Conservation (phyloP, 208 protist genomes). For the Trypanosomatidae sp. region DNA sequence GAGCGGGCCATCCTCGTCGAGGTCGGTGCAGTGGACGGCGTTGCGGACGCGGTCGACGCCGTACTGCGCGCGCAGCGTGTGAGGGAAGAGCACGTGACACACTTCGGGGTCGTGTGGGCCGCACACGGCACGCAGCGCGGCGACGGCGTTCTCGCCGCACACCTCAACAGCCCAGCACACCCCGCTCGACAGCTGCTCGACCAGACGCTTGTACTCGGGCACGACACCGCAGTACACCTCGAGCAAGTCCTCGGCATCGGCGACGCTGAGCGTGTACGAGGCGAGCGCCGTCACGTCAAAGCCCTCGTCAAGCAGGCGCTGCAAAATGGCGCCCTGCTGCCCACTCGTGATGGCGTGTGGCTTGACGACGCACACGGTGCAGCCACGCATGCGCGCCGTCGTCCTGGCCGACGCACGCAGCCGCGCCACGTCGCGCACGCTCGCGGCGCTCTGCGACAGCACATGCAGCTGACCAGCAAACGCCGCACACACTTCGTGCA, state of each 20-base stretch:
- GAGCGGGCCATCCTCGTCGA: constrained; percentile 91
- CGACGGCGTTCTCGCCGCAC: constrained; percentile 73
- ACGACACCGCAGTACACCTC: constrained; percentile 95
- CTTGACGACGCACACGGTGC: constrained; percentile 91
- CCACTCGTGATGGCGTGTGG: constrained; percentile 89
- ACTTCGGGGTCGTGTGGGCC: constrained; percentile 87
- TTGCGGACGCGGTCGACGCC: constrained; percentile 82
- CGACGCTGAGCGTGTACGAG: constrained; percentile 77
- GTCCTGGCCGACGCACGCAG: constrained; percentile 45
- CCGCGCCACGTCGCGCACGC: too few species aligned
- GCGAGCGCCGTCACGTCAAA: constrained; percentile 89
- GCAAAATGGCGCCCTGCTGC: constrained; percentile 81
- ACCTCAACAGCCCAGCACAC: constrained; percentile 85
- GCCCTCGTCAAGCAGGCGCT: constrained; percentile 81
- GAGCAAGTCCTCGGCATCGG: constrained; percentile 92
- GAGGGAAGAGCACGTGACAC: constrained; percentile 82
- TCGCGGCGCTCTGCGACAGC: too few species aligned
- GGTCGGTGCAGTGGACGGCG: constrained; percentile 93
- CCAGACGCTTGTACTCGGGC: constrained; percentile 88
- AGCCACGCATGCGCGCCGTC: constrained; percentile 78
- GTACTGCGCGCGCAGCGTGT: constrained; percentile 88
- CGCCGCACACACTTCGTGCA: constrained; percentile 15
- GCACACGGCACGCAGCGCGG: constrained; percentile 71
- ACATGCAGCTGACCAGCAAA: too few species aligned
- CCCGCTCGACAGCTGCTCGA: constrained; percentile 86